Percentiles rank a stretch among this genome's conserved stretches.
phyloP scores from a whole-genome alignment of 495 filamentous ascomycete genomes.

The Trypethelium eluteriae region DNA sequence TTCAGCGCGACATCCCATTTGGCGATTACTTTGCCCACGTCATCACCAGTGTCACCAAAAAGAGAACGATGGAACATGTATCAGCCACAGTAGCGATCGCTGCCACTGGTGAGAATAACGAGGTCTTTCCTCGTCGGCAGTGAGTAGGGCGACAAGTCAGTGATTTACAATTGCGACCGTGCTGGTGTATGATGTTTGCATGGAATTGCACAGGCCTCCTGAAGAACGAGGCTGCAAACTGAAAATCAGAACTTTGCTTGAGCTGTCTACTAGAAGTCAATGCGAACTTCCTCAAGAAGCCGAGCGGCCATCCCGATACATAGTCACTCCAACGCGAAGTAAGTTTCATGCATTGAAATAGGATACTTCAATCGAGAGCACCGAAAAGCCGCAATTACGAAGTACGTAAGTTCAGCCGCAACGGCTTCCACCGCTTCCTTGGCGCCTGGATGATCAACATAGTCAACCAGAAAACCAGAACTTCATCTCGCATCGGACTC shows the following conservation, averaged over 20 bases:
- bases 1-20: background rate
- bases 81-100: background rate
- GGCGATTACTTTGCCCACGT: background rate
- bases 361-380: background rate
- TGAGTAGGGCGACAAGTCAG: background rate
- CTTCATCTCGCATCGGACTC: background rate
- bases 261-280: no score
- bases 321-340: background rate
- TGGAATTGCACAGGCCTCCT: no score
- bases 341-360: background rate
- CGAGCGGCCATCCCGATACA: background rate
- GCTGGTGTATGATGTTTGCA: no score
- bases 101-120: background rate
- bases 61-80: background rate
- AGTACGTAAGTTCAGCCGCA: background rate
- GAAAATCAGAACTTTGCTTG: no score
- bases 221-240: no score
- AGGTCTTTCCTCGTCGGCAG: background rate
- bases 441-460: background rate
- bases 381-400: background rate
- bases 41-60: background rate
- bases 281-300: background rate
- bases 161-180: no score
- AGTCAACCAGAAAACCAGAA: no score
- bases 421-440: background rate